Percentiles rank a stretch among this genome's conserved stretches.
Evolutionary conservation across 2,329 filamentous ascomycete genomes (phyloP).

Genomic region (Botrytis hyacinthi): DNA sequence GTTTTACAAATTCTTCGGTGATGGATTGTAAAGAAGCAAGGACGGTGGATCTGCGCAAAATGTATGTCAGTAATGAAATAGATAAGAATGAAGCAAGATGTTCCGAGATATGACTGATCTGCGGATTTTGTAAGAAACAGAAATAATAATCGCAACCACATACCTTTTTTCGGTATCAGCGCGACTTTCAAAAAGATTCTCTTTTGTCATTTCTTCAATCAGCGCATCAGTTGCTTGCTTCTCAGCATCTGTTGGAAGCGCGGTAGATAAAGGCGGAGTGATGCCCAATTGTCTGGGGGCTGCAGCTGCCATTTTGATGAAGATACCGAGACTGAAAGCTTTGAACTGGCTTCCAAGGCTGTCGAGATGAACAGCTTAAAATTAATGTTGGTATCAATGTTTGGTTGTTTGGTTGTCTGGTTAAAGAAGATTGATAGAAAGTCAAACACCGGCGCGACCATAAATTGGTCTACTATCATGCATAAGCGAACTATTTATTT

Average conservation of each 20-base stretch:
- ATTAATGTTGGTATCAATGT: conserved; percentile 14
- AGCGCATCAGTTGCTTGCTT: conserved; percentile 74
- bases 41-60: conserved; percentile 55
- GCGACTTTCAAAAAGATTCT: conserved; percentile 87
- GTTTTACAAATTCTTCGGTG: conserved; percentile 81
- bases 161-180: conserved; percentile 83
- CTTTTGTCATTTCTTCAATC: conserved; percentile 77
- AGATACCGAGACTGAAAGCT: conserved; percentile 8
- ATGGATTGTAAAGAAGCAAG: conserved; percentile 75
- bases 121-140: neutral
- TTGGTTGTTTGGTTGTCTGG: neutral
- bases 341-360: neutral
- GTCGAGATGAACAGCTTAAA: neutral
- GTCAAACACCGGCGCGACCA: neutral
- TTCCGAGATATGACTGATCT: neutral
- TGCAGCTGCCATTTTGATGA: conserved; percentile 34
- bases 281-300: conserved; percentile 53
- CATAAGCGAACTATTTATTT: conserved; percentile 14
- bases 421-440: neutral
- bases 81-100: neutral
- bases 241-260: conserved; percentile 74
- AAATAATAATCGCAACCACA: conserved; percentile 23
- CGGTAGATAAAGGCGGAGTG: conserved; percentile 77
- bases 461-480: neutral
- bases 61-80: conserved; percentile 17